phyloP scores from a whole-genome alignment of 2,329 filamentous ascomycete genomes.

The Clonostachys sp. region DNA sequence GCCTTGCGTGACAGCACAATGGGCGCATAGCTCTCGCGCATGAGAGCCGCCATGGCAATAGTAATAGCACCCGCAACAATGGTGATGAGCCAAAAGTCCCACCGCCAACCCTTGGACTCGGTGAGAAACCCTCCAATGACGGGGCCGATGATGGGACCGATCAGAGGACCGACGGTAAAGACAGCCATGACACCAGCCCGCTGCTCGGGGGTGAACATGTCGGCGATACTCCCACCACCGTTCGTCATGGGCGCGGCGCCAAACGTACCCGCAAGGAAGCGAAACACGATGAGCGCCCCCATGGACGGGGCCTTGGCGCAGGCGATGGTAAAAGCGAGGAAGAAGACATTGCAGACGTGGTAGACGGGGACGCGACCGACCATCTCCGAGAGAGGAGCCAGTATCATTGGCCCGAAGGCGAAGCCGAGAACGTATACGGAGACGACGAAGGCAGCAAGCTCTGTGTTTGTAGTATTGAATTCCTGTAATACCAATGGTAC shows the following conservation, averaged over 20 bases:
- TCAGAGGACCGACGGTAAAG: conserved; percentile 58
- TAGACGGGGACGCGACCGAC: conserved; percentile 44
- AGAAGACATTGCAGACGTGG: conserved; percentile 39
- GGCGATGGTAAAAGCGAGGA: conserved; percentile 43
- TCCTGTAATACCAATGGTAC: conserved; percentile 41
- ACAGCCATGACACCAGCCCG: conserved; percentile 61
- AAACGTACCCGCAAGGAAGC: conserved; percentile 58
- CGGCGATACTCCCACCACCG: conserved; percentile 61
- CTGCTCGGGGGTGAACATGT: conserved; percentile 55
- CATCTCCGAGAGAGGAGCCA: conserved; percentile 59
- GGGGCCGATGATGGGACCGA: conserved; percentile 50
- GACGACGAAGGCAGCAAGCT: conserved; percentile 36
- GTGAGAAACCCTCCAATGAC: conserved; percentile 37
- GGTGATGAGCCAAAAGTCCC: conserved; percentile 27
- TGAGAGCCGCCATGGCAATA: conserved; percentile 13
- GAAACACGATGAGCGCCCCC: conserved; percentile 56
- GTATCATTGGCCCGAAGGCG: conserved; percentile 56
- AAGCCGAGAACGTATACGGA: conserved; percentile 44
- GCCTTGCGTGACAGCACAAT: conserved; percentile 54
- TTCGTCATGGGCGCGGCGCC: conserved; percentile 61
- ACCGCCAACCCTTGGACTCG: conserved; percentile 40
- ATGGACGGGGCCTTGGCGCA: conserved; percentile 53
- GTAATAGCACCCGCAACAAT: conserved; percentile 15
- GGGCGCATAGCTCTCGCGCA: conserved; percentile 61
- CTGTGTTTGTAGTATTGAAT: conserved; percentile 27